Percentiles rank a stretch among this genome's conserved stretches.
These are phyloP conservation scores for Neonectria neomacrospora DNA, from an alignment of 2,329 filamentous ascomycete species.

Conservation along the genomic window DNA sequence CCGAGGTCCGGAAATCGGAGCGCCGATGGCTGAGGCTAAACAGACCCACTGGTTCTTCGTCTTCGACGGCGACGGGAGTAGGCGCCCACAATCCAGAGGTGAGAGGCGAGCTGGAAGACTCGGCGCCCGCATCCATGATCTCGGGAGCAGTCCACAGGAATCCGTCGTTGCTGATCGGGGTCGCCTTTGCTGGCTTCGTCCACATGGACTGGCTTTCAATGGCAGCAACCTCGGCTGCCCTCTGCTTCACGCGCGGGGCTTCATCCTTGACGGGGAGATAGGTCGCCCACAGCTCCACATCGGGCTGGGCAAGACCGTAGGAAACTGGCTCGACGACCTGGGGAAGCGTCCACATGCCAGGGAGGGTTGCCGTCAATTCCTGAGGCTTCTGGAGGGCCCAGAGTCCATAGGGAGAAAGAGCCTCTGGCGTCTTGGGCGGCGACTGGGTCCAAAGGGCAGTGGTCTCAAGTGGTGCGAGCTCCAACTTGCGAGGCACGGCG, in stretches of 20 bases:
- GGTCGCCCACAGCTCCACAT: conserved; percentile 41
- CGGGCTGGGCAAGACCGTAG: conserved; percentile 47
- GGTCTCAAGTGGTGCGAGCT: conserved; percentile 50
- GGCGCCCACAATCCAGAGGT: conserved; percentile 42
- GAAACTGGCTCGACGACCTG: conserved; percentile 30
- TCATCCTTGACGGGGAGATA: conserved; percentile 40
- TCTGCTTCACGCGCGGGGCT: conserved; percentile 40
- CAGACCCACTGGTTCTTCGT: conserved; percentile 38
- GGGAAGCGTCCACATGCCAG: conserved; percentile 41
- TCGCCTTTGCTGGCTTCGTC: conserved; percentile 31
- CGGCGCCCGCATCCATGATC: conserved; percentile 20
- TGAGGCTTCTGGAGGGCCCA: conserved; percentile 35
- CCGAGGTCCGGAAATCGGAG: conserved; percentile 40
- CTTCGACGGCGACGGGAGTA: conserved; percentile 22
- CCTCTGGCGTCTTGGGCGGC: conserved; percentile 32
- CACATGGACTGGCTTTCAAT: conserved; percentile 41
- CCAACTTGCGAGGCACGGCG: conserved; percentile 43
- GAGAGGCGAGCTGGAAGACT: conserved; percentile 26
- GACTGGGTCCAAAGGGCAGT: conserved; percentile 49
- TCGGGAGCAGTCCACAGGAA: conserved; percentile 38
- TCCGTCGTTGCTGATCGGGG: conserved; percentile 31
- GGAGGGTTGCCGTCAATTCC: conserved; percentile 14
- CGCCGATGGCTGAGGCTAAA: conserved; percentile 43
- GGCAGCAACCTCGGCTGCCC: conserved; percentile 34
- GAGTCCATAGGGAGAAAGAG: conserved; percentile 35